Percentiles rank a stretch among this genome's conserved stretches.
Conservation (phyloP, 2,329 filamentous ascomycete genomes). For the Lasiodiplodia theobromae region DNA sequence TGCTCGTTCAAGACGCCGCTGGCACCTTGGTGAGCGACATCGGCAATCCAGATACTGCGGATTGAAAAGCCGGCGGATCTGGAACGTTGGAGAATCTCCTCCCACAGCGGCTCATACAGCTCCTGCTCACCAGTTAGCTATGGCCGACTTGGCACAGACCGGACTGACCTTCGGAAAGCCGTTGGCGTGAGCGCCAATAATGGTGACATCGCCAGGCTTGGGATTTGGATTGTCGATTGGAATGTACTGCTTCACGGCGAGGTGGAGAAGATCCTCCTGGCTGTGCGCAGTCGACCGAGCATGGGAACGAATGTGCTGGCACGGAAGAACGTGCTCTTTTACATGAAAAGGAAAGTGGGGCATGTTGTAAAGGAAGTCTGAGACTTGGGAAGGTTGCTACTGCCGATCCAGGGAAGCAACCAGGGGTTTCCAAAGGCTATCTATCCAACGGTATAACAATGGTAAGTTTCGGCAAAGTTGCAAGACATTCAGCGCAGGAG, state of each 20-base stretch:
- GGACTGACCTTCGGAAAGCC: slow-evolving; percentile 80
- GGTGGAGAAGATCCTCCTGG: slow-evolving; percentile 75
- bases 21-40: slow-evolving; percentile 83
- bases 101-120: slow-evolving; percentile 91
- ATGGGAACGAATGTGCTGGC: slow-evolving; percentile 84
- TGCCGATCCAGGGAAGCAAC: neutral
- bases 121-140: slow-evolving; percentile 62
- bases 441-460: neutral
- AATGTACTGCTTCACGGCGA: slow-evolving; percentile 88
- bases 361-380: slow-evolving; percentile 55
- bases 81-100: slow-evolving; percentile 72
- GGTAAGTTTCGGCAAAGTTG: neutral
- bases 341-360: slow-evolving; percentile 65
- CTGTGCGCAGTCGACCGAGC: slow-evolving; percentile 72
- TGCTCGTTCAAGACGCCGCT: slow-evolving; percentile 80
- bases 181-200: slow-evolving; percentile 88
- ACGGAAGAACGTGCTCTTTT: slow-evolving; percentile 73
- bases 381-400: neutral
- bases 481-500: neutral
- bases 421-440: neutral
- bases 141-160: neutral
- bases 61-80: slow-evolving; percentile 71
- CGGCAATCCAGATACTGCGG: slow-evolving; percentile 86
- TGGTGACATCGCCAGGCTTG: slow-evolving; percentile 78
- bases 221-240: slow-evolving; percentile 74